Percentiles rank a stretch among this genome's conserved stretches.
phyloP scores from a whole-genome alignment of 352 stramenopile species.

The Pythium sukuiense region DNA sequence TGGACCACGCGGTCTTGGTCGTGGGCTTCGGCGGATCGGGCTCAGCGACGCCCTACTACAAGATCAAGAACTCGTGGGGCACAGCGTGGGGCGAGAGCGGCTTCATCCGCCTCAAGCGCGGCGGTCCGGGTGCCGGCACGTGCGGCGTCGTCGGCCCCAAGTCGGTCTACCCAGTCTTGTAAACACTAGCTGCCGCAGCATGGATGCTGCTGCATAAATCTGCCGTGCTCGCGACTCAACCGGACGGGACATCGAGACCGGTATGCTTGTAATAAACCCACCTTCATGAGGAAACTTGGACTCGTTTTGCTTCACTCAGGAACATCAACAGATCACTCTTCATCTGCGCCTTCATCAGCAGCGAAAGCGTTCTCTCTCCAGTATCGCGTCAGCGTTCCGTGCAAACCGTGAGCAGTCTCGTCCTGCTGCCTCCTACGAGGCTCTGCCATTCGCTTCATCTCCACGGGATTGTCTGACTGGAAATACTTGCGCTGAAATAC shows the following conservation, averaged over 20 bases:
- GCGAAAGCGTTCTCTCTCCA: background rate
- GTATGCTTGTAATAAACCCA: background rate
- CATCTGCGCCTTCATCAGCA: background rate
- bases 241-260: background rate
- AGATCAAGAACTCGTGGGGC: slow-evolving; percentile 99
- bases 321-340: background rate
- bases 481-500: slow-evolving; percentile 8
- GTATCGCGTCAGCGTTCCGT: slow-evolving; percentile 10
- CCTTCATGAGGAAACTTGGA: background rate
- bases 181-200: background rate
- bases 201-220: background rate
- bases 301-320: background rate
- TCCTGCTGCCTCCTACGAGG: background rate
- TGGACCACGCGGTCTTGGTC: slow-evolving; percentile 97
- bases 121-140: slow-evolving; percentile 47
- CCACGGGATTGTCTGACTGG: slow-evolving; percentile 3
- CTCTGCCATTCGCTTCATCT: slow-evolving; percentile 9
- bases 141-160: slow-evolving; percentile 59
- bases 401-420: background rate
- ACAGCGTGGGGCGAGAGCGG: slow-evolving; percentile 90
- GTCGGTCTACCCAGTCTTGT: slow-evolving; percentile 61
- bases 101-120: slow-evolving; percentile 93
- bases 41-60: slow-evolving; percentile 75
- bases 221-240: background rate
- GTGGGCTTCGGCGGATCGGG: slow-evolving; percentile 90